Evolutionary conservation across 1,284 basidiomycete genomes (phyloP).

Genomic region (Rhodofomes roseus): DNA sequence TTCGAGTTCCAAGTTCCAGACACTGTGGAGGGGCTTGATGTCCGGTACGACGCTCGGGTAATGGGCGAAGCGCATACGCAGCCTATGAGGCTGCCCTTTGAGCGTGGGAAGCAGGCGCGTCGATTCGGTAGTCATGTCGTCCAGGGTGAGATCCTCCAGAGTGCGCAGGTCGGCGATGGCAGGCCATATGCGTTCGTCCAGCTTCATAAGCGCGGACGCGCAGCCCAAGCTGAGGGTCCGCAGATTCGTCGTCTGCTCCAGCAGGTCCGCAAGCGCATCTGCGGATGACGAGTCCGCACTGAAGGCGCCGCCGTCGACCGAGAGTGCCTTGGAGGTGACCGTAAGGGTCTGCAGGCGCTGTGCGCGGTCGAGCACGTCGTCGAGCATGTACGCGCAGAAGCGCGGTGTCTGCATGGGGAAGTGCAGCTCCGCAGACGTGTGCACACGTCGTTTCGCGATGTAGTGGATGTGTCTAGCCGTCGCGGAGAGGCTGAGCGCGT

Average conservation of each 20-base stretch:
- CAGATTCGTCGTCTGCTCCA: background rate
- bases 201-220: background rate
- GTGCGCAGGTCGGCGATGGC: background rate
- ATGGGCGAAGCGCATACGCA: constrained; percentile 1
- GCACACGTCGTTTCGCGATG: constrained; percentile 6
- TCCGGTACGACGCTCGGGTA: background rate
- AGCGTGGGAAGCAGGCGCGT: background rate
- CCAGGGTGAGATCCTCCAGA: background rate
- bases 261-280: background rate
- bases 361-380: background rate
- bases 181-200: background rate
- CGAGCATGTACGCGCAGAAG: background rate
- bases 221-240: background rate
- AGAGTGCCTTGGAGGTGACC: background rate
- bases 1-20: background rate
- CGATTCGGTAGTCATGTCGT: background rate
- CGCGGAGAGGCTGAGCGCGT: constrained; percentile 14
- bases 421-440: background rate
- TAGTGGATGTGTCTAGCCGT: constrained; percentile 9
- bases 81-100: background rate
- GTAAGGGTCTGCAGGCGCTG: background rate
- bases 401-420: background rate
- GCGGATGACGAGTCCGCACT: background rate
- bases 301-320: background rate
- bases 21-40: background rate